A percentile compares a stretch with the other conserved stretches of the same genome.
These are phyloP conservation scores for Metschnikowia vanudenii DNA, from an alignment of 805 yeast species.

Conservation along the genomic window DNA sequence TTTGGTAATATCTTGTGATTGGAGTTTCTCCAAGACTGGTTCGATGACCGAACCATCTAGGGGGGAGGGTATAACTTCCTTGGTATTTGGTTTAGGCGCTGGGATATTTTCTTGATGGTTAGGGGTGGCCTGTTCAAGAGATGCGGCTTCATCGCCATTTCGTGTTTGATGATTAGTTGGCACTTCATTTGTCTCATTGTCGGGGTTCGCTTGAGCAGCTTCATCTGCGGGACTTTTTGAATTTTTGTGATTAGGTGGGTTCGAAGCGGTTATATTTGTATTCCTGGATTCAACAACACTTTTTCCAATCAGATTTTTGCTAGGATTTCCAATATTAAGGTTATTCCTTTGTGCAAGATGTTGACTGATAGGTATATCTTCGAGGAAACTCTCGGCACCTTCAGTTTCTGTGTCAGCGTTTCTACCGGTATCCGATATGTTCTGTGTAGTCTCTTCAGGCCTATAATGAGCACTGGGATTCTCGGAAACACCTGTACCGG, in stretches of 20 bases:
- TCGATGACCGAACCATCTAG: no score
- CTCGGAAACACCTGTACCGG: background rate
- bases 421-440: background rate
- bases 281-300: background rate
- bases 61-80: no score
- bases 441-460: background rate
- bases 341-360: conserved; percentile 5
- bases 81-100: no score
- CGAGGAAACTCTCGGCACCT: background rate
- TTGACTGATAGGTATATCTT: conserved; percentile 8
- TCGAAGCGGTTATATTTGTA: background rate
- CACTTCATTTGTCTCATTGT: no score
- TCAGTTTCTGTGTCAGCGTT: background rate
- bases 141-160: no score
- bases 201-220: no score
- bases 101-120: no score
- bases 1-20: no score
- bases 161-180: no score
- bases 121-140: no score
- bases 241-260: background rate
- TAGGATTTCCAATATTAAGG: background rate
- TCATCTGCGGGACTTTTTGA: background rate
- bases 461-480: background rate
- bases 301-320: background rate
- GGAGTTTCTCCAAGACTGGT: no score